phyloP scores from a whole-genome alignment of 371 early-diverging fungal genomes.

The Mucor plumbeus region DNA sequence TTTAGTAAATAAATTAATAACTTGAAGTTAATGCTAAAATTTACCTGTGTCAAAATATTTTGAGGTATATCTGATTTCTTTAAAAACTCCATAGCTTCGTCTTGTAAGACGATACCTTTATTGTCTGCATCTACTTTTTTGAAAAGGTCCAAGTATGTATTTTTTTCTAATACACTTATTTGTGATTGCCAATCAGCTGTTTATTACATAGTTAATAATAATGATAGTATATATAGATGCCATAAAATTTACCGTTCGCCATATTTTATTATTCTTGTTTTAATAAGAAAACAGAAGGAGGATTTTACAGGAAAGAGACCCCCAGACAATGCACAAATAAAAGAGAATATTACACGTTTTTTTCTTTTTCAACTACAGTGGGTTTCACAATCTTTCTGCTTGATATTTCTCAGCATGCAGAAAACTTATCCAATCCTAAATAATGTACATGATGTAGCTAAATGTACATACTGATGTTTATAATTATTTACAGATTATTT shows the following conservation, averaged over 20 bases:
- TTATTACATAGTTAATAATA: background rate
- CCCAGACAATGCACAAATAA: slow-evolving; percentile 6
- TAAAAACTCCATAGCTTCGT: slow-evolving; percentile 81
- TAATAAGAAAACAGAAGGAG: background rate
- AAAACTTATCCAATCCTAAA: background rate
- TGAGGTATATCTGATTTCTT: slow-evolving; percentile 75
- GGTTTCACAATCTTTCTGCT: slow-evolving; percentile 5
- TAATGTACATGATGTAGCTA: background rate
- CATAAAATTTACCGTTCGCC: background rate
- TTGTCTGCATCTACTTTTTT: slow-evolving; percentile 68
- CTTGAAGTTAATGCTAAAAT: background rate
- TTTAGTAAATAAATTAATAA: background rate
- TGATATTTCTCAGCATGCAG: background rate
- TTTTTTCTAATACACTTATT: slow-evolving; percentile 69
- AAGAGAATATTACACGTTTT: background rate
- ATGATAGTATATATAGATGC: background rate
- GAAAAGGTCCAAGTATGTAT: slow-evolving; percentile 71
- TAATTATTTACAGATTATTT: too few relatives aligned
- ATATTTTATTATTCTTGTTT: background rate
- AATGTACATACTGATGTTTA: too few relatives aligned
- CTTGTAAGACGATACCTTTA: slow-evolving; percentile 74
- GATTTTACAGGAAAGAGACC: background rate
- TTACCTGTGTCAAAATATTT: slow-evolving; percentile 71
- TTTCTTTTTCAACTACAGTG: slow-evolving; percentile 6
- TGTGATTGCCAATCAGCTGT: slow-evolving; percentile 33